A percentile compares a stretch with the other conserved stretches of the same genome.
phyloP scores from a whole-genome alignment of 257 asterid genomes.

The Nicotiana otophora region DNA sequence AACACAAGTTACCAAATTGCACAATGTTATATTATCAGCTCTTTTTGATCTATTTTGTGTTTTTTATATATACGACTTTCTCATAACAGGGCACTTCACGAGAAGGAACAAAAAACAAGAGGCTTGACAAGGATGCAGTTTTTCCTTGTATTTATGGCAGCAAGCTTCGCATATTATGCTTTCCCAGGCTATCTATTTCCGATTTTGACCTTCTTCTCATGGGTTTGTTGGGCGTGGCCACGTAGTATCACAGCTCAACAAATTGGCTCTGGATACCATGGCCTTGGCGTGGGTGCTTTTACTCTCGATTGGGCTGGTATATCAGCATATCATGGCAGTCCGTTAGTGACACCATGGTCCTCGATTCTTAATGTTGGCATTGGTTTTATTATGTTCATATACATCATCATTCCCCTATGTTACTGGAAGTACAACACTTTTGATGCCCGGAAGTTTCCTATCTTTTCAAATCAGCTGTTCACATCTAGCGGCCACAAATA shows the following conservation, averaged over 20 bases:
- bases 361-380: constrained; percentile 71
- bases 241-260: constrained; percentile 91
- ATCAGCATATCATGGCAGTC: constrained; percentile 98
- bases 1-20: not conserved
- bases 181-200: constrained; percentile 90
- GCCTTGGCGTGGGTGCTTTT: constrained; percentile 97
- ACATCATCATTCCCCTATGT: constrained; percentile 81
- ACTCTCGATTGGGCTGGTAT: constrained; percentile 99
- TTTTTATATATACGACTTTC: not conserved
- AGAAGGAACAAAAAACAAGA: constrained; percentile 57
- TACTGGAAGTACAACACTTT: constrained; percentile 94
- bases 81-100: constrained; percentile 88
- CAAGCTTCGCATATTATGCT: constrained; percentile 71
- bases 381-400: constrained; percentile 87
- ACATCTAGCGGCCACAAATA: constrained; percentile 66
- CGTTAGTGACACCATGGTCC: constrained; percentile 80
- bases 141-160: constrained; percentile 67
- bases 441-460: constrained; percentile 87
- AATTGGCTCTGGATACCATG: constrained; percentile 91
- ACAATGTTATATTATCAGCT: not conserved
- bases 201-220: constrained; percentile 87
- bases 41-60: not conserved
- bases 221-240: constrained; percentile 99
- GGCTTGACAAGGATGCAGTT: constrained; percentile 83
- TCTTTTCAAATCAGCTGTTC: constrained; percentile 77